Conservation (phyloP, 495 filamentous ascomycete species). For the Pseudomonodictys pantanalensis region DNA sequence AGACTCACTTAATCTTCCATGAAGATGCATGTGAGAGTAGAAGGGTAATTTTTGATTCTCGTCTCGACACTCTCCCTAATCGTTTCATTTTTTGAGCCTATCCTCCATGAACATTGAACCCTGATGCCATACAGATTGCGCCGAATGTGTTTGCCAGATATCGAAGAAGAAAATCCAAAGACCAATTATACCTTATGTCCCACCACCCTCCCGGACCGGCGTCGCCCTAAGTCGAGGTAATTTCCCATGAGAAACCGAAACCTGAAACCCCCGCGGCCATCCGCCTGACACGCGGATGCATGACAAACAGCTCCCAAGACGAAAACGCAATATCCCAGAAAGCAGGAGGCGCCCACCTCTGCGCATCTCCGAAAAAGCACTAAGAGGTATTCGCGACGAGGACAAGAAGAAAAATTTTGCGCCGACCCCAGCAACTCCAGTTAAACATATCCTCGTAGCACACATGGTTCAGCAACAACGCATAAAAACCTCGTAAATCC, state of each 20-base stretch:
- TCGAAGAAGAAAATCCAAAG: conserved; percentile 1
- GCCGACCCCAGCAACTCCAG: conserved; percentile 19
- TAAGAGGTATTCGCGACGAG: conserved; percentile 34
- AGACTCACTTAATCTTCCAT: neutral
- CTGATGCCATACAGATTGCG: conserved; percentile 25
- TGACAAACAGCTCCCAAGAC: conserved; percentile 7
- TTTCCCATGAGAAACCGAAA: conserved; percentile 13
- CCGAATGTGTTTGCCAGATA: conserved; percentile 7
- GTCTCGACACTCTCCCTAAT: conserved; percentile 26
- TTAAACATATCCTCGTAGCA: neutral
- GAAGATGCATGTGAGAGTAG: neutral
- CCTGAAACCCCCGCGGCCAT: conserved; percentile 9
- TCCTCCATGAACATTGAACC: neutral
- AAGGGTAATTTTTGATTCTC: conserved; percentile 26
- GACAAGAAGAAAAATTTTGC: conserved; percentile 16
- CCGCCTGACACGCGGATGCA: conserved; percentile 29
- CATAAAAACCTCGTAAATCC: conserved; percentile 9
- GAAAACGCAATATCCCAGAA: conserved; percentile 11
- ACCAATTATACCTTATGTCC: conserved; percentile 10
- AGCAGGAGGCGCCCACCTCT: too few relatives aligned
- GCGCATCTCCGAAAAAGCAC: conserved; percentile 5
- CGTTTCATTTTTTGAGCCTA: conserved; percentile 28
- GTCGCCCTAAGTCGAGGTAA: conserved; percentile 10
- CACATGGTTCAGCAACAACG: conserved; percentile 6
- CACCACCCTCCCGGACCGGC: conserved; percentile 4